These are phyloP conservation scores for Escallonia herrerae DNA, from an alignment of 129 eudicot genomes.

Conservation along the genomic window DNA sequence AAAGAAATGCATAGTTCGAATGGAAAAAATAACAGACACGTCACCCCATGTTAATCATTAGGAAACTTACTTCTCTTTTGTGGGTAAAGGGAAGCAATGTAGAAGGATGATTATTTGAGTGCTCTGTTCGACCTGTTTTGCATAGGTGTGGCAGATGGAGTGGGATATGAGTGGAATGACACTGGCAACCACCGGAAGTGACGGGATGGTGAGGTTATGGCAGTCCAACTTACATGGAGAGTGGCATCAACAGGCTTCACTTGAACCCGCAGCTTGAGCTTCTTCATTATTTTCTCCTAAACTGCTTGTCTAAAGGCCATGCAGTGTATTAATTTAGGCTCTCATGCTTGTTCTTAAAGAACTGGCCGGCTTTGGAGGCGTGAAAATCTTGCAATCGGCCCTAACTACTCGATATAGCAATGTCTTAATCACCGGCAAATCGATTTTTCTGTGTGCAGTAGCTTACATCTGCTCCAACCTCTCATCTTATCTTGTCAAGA, in stretches of 20 bases:
- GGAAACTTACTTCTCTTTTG: no score
- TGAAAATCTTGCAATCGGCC: not conserved
- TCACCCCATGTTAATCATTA: no score
- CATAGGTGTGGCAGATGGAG: slow-evolving; percentile 94
- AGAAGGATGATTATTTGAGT: no score
- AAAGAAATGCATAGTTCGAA: no score
- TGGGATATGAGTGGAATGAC: slow-evolving; percentile 99
- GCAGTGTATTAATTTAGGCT: not conserved
- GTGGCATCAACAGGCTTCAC: slow-evolving; percentile 78
- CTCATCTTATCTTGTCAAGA: no score
- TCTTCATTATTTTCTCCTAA: not conserved
- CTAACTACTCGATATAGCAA: no score
- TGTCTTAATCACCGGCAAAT: not conserved
- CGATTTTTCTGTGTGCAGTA: not conserved
- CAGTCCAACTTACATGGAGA: slow-evolving; percentile 80
- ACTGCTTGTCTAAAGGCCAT: not conserved
- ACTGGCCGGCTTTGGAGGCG: not conserved
- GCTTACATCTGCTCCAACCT: no score
- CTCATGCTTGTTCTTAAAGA: no score
- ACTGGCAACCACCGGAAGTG: slow-evolving; percentile 66
- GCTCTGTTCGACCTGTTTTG: not conserved
- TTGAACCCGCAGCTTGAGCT: slow-evolving; percentile 37
- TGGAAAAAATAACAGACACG: no score
- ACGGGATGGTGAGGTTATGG: slow-evolving; percentile 76
- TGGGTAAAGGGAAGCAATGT: no score